Evolutionary conservation across 2,329 filamentous ascomycete species (phyloP).

Genomic region (Atkinsonella hypoxylon): DNA sequence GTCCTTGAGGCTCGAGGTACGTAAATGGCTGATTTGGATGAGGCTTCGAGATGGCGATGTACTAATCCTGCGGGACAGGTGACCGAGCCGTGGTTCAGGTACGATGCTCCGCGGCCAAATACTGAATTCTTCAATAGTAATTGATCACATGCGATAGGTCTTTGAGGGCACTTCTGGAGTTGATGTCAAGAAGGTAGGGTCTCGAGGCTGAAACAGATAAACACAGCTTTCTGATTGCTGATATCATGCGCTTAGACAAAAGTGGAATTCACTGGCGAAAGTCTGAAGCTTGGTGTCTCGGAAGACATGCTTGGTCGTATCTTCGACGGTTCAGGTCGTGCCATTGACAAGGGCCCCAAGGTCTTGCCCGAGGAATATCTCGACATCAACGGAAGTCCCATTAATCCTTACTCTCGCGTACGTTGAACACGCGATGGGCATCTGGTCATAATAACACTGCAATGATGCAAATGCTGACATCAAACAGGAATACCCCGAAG

Average conservation of each 20-base stretch:
- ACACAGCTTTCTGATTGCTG: constrained; percentile 10
- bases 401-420: constrained; percentile 96
- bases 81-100: constrained; percentile 93
- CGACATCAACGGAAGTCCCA: constrained; percentile 97
- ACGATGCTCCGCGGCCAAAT: constrained; percentile 19
- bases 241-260: constrained; percentile 52
- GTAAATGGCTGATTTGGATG: constrained; percentile 1
- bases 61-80: constrained; percentile 37
- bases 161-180: constrained; percentile 96
- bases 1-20: constrained; percentile 94
- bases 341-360: constrained; percentile 98
- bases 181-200: constrained; percentile 89
- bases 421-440: not conserved
- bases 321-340: constrained; percentile 94
- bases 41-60: not conserved
- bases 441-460: not conserved
- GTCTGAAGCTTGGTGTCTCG: constrained; percentile 94
- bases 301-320: constrained; percentile 99
- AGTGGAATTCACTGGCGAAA: constrained; percentile 95
- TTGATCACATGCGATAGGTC: constrained; percentile 45
- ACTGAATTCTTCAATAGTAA: constrained; percentile 1
- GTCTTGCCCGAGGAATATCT: constrained; percentile 96
- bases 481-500: constrained; percentile 83
- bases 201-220: not conserved
- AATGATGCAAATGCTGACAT: constrained; percentile 10